phyloP scores from a whole-genome alignment of 176 grass and related monocot genomes.

The Triticum turgidum region DNA sequence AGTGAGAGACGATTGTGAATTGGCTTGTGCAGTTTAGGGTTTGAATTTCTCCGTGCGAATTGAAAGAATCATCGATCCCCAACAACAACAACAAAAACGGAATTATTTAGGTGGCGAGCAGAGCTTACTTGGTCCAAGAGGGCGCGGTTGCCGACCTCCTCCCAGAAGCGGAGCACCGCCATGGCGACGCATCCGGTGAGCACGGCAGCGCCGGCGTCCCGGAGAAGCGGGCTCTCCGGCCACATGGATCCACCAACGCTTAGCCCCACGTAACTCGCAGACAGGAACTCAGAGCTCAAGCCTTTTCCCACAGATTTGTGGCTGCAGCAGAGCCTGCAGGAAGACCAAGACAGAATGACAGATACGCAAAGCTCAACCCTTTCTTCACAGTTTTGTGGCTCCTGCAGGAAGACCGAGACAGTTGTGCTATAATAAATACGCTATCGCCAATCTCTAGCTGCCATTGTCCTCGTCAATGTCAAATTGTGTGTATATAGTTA shows the following conservation, averaged over 20 bases:
- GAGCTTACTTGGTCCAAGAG: conserved; percentile 67
- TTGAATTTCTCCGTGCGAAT: not conserved
- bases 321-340: not conserved
- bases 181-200: conserved; percentile 44
- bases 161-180: conserved; percentile 66
- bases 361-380: not conserved
- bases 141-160: conserved; percentile 67
- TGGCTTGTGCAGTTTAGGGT: not conserved
- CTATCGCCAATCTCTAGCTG: not conserved
- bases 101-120: not conserved
- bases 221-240: conserved; percentile 47
- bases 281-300: not conserved
- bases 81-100: not conserved
- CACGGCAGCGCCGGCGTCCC: conserved; percentile 53
- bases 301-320: not conserved
- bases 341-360: not conserved
- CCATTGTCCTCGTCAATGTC: not conserved
- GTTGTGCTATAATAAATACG: not conserved
- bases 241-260: conserved; percentile 15
- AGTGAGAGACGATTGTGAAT: not conserved
- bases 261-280: not conserved
- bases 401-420: not conserved
- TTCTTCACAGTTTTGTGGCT: not conserved
- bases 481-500: no score
- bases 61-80: not conserved